phyloP scores from a whole-genome alignment of 2,329 filamentous ascomycete genomes.

The Pseudocercospora vitis region DNA sequence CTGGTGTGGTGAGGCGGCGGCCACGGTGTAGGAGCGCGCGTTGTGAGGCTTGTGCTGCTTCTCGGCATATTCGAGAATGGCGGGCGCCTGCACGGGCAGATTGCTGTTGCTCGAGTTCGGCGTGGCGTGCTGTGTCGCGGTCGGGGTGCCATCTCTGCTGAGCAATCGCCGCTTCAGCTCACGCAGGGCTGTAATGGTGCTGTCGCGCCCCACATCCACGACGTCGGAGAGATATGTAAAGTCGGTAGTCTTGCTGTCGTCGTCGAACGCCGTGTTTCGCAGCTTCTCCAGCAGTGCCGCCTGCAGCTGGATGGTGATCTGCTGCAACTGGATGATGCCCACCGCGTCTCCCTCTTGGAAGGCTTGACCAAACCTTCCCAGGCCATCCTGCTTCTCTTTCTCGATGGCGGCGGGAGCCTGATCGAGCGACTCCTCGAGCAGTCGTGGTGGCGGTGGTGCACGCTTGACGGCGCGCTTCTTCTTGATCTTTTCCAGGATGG shows the following conservation, averaged over 20 bases:
- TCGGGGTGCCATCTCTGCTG: conserved; percentile 6
- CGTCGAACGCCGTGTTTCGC: conserved; percentile 33
- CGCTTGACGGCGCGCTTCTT: conserved; percentile 32
- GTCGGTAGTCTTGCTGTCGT: conserved; percentile 31
- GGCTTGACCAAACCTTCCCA: conserved; percentile 33
- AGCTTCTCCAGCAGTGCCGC: conserved; percentile 35
- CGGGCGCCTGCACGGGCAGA: conserved; percentile 9
- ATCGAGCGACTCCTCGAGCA: conserved; percentile 35
- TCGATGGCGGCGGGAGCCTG: conserved; percentile 38
- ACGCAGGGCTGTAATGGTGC: conserved; percentile 34
- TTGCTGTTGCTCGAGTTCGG: conserved; percentile 23
- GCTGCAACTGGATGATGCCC: conserved; percentile 36
- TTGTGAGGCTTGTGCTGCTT: conserved; percentile 8
- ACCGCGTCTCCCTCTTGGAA: conserved; percentile 37
- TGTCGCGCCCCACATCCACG: conserved; percentile 34
- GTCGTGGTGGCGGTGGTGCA: conserved; percentile 34
- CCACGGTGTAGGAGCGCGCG: conserved; percentile 9
- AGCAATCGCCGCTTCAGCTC: conserved; percentile 34
- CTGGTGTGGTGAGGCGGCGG: conserved; percentile 3
- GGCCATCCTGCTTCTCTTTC: conserved; percentile 34
- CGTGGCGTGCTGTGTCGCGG: conserved; percentile 1
- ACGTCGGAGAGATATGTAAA: conserved; percentile 35
- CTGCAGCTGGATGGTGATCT: conserved; percentile 36
- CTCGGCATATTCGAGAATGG: conserved; percentile 8
- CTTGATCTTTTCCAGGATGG: conserved; percentile 38